phyloP scores from a whole-genome alignment of 2,329 filamentous ascomycete species.

The Lachnellula cervina region DNA sequence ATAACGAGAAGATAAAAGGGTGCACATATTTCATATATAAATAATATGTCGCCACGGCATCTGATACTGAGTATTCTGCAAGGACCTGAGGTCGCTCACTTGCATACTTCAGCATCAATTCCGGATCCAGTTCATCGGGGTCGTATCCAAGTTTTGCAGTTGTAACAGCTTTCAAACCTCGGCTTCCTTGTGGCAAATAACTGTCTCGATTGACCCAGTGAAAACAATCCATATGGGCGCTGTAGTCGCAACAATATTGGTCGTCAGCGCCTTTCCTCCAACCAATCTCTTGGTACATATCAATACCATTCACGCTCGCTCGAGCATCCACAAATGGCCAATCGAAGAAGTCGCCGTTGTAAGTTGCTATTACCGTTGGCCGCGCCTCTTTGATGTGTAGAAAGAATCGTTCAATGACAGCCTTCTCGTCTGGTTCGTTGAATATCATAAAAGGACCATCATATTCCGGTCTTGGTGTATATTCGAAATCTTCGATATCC shows the following conservation, averaged over 20 bases:
- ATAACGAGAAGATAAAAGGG: slow-evolving; percentile 97
- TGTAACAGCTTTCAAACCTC: slow-evolving; percentile 94
- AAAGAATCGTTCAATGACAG: slow-evolving; percentile 85
- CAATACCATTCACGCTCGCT: slow-evolving; percentile 89
- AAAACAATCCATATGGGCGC: slow-evolving; percentile 98
- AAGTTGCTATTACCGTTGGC: slow-evolving; percentile 97
- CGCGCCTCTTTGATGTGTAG: slow-evolving; percentile 90
- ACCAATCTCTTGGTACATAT: slow-evolving; percentile 98
- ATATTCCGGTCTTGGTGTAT: slow-evolving; percentile 96
- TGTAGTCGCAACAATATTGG: slow-evolving; percentile 92
- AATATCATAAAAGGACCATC: slow-evolving; percentile 95
- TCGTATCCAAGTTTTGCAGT: slow-evolving; percentile 98
- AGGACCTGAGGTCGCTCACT: slow-evolving; percentile 87
- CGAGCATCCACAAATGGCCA: slow-evolving; percentile 97
- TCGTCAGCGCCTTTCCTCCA: slow-evolving; percentile 95
- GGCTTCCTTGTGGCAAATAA: slow-evolving; percentile 93
- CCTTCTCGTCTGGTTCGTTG: slow-evolving; percentile 93
- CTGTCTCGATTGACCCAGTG: slow-evolving; percentile 99
- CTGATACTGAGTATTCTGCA: slow-evolving; percentile 97
- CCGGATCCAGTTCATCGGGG: slow-evolving; percentile 93
- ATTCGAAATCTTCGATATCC: slow-evolving; percentile 96
- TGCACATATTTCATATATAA: slow-evolving; percentile 99
- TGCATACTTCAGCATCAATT: slow-evolving; percentile 93
- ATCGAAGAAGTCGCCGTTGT: slow-evolving; percentile 99
- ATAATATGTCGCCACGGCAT: slow-evolving; percentile 98